These are phyloP conservation scores for Paraphoma chrysanthemicola DNA, from an alignment of 2,329 filamentous ascomycete genomes.

Conservation along the genomic window DNA sequence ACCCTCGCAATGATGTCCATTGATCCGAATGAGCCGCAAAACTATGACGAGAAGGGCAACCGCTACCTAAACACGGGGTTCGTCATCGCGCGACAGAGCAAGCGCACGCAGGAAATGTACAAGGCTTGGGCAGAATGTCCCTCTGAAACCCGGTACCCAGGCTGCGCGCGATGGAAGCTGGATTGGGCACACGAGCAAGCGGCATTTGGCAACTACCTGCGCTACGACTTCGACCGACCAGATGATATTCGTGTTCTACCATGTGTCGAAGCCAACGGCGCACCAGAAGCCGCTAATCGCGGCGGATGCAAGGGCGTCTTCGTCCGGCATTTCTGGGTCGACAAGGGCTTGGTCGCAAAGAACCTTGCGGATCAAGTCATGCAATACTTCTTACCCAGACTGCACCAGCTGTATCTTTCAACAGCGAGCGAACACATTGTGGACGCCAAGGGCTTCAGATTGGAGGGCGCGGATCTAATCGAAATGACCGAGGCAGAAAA, in stretches of 20 bases:
- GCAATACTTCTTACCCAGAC: slow-evolving; percentile 45
- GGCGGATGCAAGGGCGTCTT: slow-evolving; percentile 48
- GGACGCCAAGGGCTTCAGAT: slow-evolving; percentile 43
- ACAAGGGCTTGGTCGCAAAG: slow-evolving; percentile 42
- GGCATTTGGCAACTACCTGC: slow-evolving; percentile 48
- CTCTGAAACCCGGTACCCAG: slow-evolving; percentile 41
- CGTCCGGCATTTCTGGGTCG: slow-evolving; percentile 49
- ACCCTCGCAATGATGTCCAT: slow-evolving; percentile 56
- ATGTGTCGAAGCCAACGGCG: slow-evolving; percentile 49
- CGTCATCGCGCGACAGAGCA: slow-evolving; percentile 51
- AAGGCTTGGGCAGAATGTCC: slow-evolving; percentile 49
- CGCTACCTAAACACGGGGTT: slow-evolving; percentile 55
- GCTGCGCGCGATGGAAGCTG: slow-evolving; percentile 44
- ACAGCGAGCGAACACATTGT: slow-evolving; percentile 38
- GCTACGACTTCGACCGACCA: slow-evolving; percentile 47
- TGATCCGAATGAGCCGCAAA: slow-evolving; percentile 52
- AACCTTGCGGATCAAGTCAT: slow-evolving; percentile 44
- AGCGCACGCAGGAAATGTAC: slow-evolving; percentile 47
- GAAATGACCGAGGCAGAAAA: slow-evolving; percentile 42
- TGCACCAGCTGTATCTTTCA: slow-evolving; percentile 43
- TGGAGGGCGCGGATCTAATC: slow-evolving; percentile 42
- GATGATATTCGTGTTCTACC: slow-evolving; percentile 47
- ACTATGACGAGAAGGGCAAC: slow-evolving; percentile 51
- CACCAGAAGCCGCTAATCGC: slow-evolving; percentile 41
- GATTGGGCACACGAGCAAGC: slow-evolving; percentile 49